Evolutionary conservation across 2,329 filamentous ascomycete genomes (phyloP), one percentile per base, ranked within the genome.

Genomic region (Spiromastix sp.): DNA sequence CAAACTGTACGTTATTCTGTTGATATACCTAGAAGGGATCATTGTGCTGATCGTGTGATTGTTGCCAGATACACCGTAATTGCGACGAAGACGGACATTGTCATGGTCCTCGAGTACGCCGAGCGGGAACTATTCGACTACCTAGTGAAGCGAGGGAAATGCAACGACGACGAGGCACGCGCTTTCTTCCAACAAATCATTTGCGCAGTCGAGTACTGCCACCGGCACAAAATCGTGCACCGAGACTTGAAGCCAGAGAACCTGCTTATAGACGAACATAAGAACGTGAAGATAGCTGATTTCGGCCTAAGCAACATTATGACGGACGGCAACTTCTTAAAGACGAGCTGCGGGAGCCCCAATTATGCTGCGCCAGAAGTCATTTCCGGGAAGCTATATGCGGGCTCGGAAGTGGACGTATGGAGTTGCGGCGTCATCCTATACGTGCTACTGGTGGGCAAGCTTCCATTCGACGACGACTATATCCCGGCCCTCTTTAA

Each of bases 141-240:
- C 63, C 91, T 98, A 43, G 91, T 98, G 39, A 81, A 87, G 54
- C 79, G 95, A 55, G 91, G 91, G 37, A 80, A 84, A 54, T 85
- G 96, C 72, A 78, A 81, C 48, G 91, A 98, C 60, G 73, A 79
- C 41, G 84, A 93, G 57, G 91, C 91, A n/a, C 79, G 91, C 38
- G 85, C 89, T 48, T 95, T 98, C 68, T 98, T 98, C 62, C 91
- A 98, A 62, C 91, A 98, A 62, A 98, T 98, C 64, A 83, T 98
- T 36, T 95, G 91, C 59, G 91, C 91, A 28, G 91, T 98, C 48
- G 91, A 98, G 59, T 98, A 98, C 65, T 98, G 91, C 55, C 91
- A 98, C 63, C 77, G 91, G 42, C 91, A 98, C 68, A 96, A 96
- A 67, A 96, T 98, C 52, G 91, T 96, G 26, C 91, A 98, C 61